phyloP scores from a whole-genome alignment of 495 filamentous ascomycete genomes.

The Rhypophila decipiens region DNA sequence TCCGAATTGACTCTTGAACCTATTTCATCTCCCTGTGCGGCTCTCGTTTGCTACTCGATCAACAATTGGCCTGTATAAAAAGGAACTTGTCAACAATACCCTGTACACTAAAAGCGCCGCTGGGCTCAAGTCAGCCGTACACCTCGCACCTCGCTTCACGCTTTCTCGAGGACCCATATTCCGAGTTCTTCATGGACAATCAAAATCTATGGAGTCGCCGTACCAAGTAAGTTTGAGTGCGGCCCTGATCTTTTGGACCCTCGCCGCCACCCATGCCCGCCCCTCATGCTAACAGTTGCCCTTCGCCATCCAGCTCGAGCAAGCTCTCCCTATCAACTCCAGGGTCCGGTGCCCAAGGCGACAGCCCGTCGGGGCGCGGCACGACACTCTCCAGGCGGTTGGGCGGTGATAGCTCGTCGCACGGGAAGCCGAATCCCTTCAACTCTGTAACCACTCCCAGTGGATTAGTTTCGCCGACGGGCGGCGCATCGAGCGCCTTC shows the following conservation, averaged over 20 bases:
- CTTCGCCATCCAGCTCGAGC: slow-evolving; percentile 51
- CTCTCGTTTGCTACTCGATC: too few relatives aligned
- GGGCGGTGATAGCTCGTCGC: slow-evolving; percentile 68
- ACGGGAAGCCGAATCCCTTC: slow-evolving; percentile 81
- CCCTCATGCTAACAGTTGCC: neutral
- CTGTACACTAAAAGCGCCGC: neutral
- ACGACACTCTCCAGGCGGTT: slow-evolving; percentile 62
- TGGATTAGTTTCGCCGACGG: slow-evolving; percentile 75
- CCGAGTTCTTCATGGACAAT: slow-evolving; percentile 37
- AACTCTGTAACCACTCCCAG: slow-evolving; percentile 71
- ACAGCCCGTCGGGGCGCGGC: slow-evolving; percentile 62
- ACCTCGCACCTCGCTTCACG: slow-evolving; percentile 4
- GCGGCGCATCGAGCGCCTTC: slow-evolving; percentile 85
- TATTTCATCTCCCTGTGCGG: too few relatives aligned
- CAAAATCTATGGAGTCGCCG: slow-evolving; percentile 90
- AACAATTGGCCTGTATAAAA: too few relatives aligned
- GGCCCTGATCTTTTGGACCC: too few relatives aligned
- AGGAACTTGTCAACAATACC: too few relatives aligned
- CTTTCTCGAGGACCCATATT: slow-evolving; percentile 20
- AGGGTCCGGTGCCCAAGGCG: slow-evolving; percentile 45
- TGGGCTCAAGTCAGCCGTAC: slow-evolving; percentile 4
- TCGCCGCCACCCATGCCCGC: neutral
- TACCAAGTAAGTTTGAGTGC: slow-evolving; percentile 62
- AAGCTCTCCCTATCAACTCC: slow-evolving; percentile 87
- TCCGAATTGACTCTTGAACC: too few relatives aligned